Evolutionary conservation across 2,329 filamentous ascomycete genomes (phyloP).

Genomic region (Sporothrix euskadiensis): DNA sequence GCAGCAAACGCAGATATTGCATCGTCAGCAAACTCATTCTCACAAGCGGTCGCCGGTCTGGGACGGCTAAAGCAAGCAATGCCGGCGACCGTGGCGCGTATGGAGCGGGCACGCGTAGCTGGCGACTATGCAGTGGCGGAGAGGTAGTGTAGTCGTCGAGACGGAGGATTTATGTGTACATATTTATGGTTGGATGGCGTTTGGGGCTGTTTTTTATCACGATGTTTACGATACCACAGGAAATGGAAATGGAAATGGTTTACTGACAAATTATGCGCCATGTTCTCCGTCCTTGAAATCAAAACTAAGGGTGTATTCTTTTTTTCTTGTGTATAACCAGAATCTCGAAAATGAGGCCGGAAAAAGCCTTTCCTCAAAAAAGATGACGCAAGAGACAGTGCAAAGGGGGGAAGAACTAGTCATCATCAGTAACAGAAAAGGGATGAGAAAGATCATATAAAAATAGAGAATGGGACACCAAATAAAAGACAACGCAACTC

Average conservation of each 20-base stretch:
- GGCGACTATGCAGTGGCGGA: constrained; percentile 58
- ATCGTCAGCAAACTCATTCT: constrained; percentile 40
- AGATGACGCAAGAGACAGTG: constrained; percentile 9
- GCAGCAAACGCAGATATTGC: background rate
- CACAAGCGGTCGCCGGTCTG: constrained; percentile 52
- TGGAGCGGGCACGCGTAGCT: constrained; percentile 63
- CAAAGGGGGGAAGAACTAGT: constrained; percentile 2
- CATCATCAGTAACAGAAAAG: constrained; percentile 15
- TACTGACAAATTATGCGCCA: background rate
- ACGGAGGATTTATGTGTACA: background rate
- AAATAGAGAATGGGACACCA: background rate
- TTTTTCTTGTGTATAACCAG: constrained; percentile 23
- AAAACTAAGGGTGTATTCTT: constrained; percentile 12
- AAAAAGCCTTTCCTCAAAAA: background rate
- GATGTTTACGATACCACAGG: constrained; percentile 8
- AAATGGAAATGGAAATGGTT: constrained; percentile 3
- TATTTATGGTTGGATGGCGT: background rate
- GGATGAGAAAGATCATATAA: background rate
- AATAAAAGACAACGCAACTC: background rate
- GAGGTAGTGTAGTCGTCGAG: constrained; percentile 24
- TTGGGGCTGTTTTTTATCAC: background rate
- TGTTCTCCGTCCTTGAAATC: background rate
- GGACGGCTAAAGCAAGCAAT: constrained; percentile 59
- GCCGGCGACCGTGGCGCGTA: constrained; percentile 62
- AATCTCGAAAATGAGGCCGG: constrained; percentile 1